Conservation (phyloP, 2,329 filamentous ascomycete genomes). For the Penicillium sp. region DNA sequence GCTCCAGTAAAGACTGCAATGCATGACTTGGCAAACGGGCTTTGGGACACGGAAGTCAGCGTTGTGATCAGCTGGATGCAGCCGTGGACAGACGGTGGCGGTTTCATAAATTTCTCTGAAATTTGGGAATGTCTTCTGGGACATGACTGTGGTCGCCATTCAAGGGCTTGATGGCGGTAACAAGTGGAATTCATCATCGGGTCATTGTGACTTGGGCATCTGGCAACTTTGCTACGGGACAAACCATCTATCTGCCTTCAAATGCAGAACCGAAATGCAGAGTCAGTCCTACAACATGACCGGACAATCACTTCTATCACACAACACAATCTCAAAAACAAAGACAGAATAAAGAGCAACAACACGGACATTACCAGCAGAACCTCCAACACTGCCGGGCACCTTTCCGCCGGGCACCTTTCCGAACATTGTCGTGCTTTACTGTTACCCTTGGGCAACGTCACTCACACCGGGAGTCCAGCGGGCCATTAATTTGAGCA, state of each 20-base stretch:
- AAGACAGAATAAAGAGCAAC: not conserved
- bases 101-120: not conserved
- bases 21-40: not conserved
- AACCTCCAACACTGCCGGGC: not conserved
- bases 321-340: not conserved
- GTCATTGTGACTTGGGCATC: not conserved
- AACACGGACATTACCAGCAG: not conserved
- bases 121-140: not conserved
- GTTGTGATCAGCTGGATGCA: not conserved
- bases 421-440: not conserved
- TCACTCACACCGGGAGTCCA: not conserved
- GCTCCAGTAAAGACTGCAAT: not conserved
- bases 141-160: not conserved
- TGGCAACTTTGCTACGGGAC: not conserved
- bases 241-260: not conserved
- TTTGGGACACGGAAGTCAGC: not conserved
- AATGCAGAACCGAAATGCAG: too few species aligned
- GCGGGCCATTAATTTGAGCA: not conserved
- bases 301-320: not conserved
- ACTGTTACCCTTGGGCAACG: not conserved
- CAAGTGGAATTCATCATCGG: not conserved
- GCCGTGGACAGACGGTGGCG: not conserved
- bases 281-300: not conserved
- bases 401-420: not conserved
- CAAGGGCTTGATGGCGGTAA: not conserved